Percentiles rank a stretch among this genome's conserved stretches.
Evolutionary conservation across 208 protist species (phyloP).

Genomic region (Leishmania martiniquensis): DNA sequence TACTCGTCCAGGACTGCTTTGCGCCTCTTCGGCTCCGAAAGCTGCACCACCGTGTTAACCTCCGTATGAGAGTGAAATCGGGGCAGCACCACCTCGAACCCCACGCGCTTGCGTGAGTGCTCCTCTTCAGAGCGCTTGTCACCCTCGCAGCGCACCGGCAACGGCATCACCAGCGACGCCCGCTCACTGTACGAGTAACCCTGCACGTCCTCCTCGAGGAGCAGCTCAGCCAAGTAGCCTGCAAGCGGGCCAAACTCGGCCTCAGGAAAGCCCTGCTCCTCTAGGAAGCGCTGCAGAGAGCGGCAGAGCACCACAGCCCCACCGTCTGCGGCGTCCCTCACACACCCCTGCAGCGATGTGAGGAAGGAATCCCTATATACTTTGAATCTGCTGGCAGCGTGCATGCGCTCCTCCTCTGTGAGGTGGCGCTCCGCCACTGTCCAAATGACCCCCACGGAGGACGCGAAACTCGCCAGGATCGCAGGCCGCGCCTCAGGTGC

Average conservation of each 20-base stretch:
- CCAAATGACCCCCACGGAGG: slow-evolving; percentile 22
- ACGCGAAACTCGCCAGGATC: neutral
- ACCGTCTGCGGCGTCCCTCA: slow-evolving; percentile 4
- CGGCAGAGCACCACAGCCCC: slow-evolving; percentile 25
- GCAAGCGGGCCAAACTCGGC: slow-evolving; percentile 49
- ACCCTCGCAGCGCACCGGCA: slow-evolving; percentile 71
- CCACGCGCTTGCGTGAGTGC: slow-evolving; percentile 49
- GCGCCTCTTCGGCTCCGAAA: slow-evolving; percentile 75
- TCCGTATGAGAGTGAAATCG: slow-evolving; percentile 59
- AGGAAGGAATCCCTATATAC: slow-evolving; percentile 7
- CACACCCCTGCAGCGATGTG: slow-evolving; percentile 8
- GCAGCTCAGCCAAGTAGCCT: slow-evolving; percentile 34
- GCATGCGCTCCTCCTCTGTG: slow-evolving; percentile 16
- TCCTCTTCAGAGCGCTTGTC: slow-evolving; percentile 68
- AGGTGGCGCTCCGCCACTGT: slow-evolving; percentile 23
- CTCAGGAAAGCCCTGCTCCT: slow-evolving; percentile 74
- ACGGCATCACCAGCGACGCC: slow-evolving; percentile 35
- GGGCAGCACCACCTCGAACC: slow-evolving; percentile 63
- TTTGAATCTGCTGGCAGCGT: slow-evolving; percentile 1
- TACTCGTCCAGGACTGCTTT: slow-evolving; percentile 80
- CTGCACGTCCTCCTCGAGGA: slow-evolving; percentile 39
- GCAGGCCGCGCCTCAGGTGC: neutral
- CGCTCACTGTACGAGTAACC: slow-evolving; percentile 84
- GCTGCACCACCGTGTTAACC: slow-evolving; percentile 79
- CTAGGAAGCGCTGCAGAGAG: slow-evolving; percentile 46